phyloP scores from a whole-genome alignment of 2,329 filamentous ascomycete species.

The Curvularia sp. region DNA sequence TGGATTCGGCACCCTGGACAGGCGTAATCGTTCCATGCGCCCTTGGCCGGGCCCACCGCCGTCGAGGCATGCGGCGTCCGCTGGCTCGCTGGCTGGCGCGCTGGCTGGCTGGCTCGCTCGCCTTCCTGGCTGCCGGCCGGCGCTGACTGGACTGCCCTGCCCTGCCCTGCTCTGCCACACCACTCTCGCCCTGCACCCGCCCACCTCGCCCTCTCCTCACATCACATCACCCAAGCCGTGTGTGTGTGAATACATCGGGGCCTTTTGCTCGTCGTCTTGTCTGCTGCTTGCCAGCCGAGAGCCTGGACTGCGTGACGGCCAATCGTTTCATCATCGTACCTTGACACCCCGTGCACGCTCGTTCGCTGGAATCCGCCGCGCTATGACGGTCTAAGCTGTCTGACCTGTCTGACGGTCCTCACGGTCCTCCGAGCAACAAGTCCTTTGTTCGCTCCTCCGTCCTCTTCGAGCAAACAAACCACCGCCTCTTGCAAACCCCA shows the following conservation, averaged over 20 bases:
- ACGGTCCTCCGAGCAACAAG: slow-evolving; percentile 43
- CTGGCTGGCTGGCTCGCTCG: neutral
- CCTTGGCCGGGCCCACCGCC: slow-evolving; percentile 46
- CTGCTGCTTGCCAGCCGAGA: slow-evolving; percentile 29
- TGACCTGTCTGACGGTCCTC: slow-evolving; percentile 22
- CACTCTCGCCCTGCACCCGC: slow-evolving; percentile 25
- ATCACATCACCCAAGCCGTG: slow-evolving; percentile 4
- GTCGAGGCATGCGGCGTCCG: slow-evolving; percentile 32
- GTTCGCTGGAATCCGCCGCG: slow-evolving; percentile 48
- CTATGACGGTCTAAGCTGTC: slow-evolving; percentile 52
- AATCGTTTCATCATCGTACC: slow-evolving; percentile 51
- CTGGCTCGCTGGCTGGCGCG: slow-evolving; percentile 2
- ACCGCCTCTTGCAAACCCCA: slow-evolving; percentile 35
- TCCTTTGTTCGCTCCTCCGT: slow-evolving; percentile 45
- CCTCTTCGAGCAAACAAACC: slow-evolving; percentile 35
- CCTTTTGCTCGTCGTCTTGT: slow-evolving; percentile 20
- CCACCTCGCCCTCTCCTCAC: slow-evolving; percentile 12
- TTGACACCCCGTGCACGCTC: slow-evolving; percentile 47
- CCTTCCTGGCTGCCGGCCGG: neutral
- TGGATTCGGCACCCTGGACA: slow-evolving; percentile 39
- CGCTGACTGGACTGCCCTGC: neutral
- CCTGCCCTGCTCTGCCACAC: slow-evolving; percentile 8
- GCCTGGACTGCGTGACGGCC: slow-evolving; percentile 47
- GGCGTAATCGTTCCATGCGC: slow-evolving; percentile 47
- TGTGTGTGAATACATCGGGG: slow-evolving; percentile 8